Evolutionary conservation across 129 eudicot species (phyloP).

Genomic region (Flaveria trinervia): DNA sequence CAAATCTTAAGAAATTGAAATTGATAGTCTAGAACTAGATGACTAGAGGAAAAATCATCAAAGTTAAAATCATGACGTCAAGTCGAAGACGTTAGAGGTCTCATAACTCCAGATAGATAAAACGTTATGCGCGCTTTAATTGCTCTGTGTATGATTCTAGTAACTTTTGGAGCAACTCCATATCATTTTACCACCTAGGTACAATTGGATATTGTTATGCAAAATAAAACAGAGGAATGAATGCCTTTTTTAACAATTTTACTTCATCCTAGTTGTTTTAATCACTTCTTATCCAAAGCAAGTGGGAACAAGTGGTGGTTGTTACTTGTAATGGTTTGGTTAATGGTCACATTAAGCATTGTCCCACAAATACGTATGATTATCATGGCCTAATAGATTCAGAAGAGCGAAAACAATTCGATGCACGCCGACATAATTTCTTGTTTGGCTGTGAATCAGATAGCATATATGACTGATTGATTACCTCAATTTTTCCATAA

Average conservation of each 20-base stretch:
- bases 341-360: constrained; percentile 26
- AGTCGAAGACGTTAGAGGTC: no score
- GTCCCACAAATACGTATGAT: constrained; percentile 21
- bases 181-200: neutral
- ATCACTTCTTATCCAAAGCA: neutral
- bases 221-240: neutral
- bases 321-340: constrained; percentile 35
- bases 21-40: no score
- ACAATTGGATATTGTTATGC: neutral
- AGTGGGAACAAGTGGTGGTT: neutral
- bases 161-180: no score
- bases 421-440: neutral
- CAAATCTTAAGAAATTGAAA: no score
- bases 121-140: no score
- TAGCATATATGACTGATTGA: neutral
- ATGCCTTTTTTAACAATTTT: neutral
- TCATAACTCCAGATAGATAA: no score
- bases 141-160: no score
- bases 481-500: neutral
- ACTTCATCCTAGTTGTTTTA: constrained; percentile 1
- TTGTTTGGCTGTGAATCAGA: neutral
- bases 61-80: no score
- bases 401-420: constrained; percentile 17
- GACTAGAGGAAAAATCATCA: no score
- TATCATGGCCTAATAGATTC: constrained; percentile 6